Percentiles rank a stretch among this genome's conserved stretches.
Evolutionary conservation across 805 yeast species (phyloP).

Genomic region (Cyberlindnera mrakii): DNA sequence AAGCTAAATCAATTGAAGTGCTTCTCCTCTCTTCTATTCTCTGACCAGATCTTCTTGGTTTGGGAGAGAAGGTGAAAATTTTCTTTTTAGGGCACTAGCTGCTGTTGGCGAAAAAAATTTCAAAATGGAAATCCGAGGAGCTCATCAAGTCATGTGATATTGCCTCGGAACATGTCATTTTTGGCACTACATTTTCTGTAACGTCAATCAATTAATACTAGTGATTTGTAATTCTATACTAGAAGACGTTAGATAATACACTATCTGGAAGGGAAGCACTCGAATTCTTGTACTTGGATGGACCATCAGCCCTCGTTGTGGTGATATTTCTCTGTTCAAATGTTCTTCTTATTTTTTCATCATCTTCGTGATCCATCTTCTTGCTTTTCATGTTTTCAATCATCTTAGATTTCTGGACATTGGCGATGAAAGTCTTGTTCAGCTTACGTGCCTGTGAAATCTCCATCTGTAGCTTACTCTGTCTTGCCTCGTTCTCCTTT

Average conservation of each 20-base stretch:
- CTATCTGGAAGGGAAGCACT: conserved; percentile 33
- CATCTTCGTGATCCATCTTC: conserved; percentile 19
- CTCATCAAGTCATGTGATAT: conserved; percentile 6
- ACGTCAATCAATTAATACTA: not conserved
- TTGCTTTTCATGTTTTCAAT: conserved; percentile 50
- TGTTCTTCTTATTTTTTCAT: conserved; percentile 41
- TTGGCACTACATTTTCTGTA: not conserved
- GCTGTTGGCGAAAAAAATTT: too few relatives aligned
- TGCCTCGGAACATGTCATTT: not conserved
- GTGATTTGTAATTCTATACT: not conserved
- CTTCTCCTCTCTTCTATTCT: not conserved
- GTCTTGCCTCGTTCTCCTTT: conserved; percentile 81
- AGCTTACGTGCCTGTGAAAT: conserved; percentile 82
- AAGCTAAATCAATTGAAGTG: not conserved
- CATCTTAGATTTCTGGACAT: conserved; percentile 84
- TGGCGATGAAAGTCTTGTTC: conserved; percentile 75
- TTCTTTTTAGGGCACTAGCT: conserved; percentile 2
- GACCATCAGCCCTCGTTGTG: conserved; percentile 62
- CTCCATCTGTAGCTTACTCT: conserved; percentile 81
- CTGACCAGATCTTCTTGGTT: too few relatives aligned
- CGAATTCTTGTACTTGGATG: conserved; percentile 35
- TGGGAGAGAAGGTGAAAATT: conserved; percentile 4
- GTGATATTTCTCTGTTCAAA: conserved; percentile 69
- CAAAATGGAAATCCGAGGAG: conserved; percentile 5
- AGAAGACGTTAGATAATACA: conserved; percentile 27